Base-by-base conservation (phyloP, 345 rosid species). In the Ceriops tagal region DNA sequence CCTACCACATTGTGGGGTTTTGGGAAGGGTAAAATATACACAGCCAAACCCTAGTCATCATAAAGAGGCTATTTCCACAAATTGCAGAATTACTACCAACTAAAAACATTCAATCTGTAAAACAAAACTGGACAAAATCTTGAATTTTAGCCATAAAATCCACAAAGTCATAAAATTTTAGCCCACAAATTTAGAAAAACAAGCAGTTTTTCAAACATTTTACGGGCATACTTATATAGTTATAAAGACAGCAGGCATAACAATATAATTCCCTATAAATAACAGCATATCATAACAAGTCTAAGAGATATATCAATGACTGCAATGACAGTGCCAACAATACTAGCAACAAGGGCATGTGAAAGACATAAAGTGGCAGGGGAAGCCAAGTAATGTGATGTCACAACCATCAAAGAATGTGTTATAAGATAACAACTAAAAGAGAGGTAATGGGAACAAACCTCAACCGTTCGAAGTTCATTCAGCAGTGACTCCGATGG, bases 401-500 rank as follows among this genome's bases (percentile, higher is more conserved):
- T 26, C 31, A 56, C 59, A 9, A 56, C 9, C 9, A 22, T 56
- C 26, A 24, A 56, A 27, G 59, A 56, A 27, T 4, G 0, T 24
- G 26, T 24, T 4, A 15, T 27, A 56, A 56, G 19, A 56, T 56
- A 59, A 9, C 37, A 67, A 43, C 62, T 52, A 77, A 71, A 11
- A 64, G 8, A 67, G 67, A 51, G 65, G 65, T 72, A 53, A 61
- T n/a, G 58, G 71, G 49, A 80, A 80, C 90, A 74, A 75, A 96
- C 99, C 99, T 96, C 99, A 64, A 92, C 97, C 31, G 87, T 88
- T 65, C 97, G 92, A 22, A 96, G 97, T 68, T 96, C 98, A 76
- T 78, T 88, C 64, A 96, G 88, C 80, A 92, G 88, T n/a, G 96
- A 91, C 73, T 96, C 99, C 5, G 98, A 86, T 18, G 99, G 98